Evolutionary conservation across 352 stramenopile genomes (phyloP), one percentile per base, ranked within the genome.

Genomic region (Globisporangium nagaii): DNA sequence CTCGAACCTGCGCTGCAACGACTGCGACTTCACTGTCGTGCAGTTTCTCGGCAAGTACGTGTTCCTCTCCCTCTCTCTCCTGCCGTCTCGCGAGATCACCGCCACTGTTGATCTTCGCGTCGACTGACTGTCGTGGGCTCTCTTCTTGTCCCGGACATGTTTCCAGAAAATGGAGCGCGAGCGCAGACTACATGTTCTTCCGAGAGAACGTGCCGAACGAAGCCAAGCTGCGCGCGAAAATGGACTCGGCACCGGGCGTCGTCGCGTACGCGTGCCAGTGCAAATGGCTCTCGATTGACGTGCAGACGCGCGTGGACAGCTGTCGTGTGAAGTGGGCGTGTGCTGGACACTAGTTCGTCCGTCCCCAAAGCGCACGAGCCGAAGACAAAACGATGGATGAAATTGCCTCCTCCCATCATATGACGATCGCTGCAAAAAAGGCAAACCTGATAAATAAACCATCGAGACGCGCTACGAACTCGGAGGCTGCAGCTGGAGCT

Each of bases 121-220:
- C 40, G 4, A 11, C 25, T 51, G 2, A 19, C 24, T 20, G 12
- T n/a, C 17, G 9, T 10, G 5, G 8, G 1, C 10, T 44, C 7
- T 8, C 2, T 15, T 11, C 31, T 12, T 28, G 28, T 45, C 25
- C 9, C 17, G 15, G 5, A n/a, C n/a, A n/a, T n/a, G n/a, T 35
- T 31, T 2, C 25, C 53, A 89, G 77, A 47, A 85, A 85, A 62
- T 93, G 80, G 80, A 70, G 68, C 47, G 49, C 59, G 17, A 87
- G 58, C 46, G 83, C 71, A 6, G 83, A 93, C 44, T 93, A 90
- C 63, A 93, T 90, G 79, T 90, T 93, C 55, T 91, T 91, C 48
- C 75, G 80, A 37, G 83, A 93, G 53, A 90, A 90, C 41, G 70
- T 86, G 20, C 80, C 80, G 10, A 91, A 74, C 40, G 79, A 88